Percentiles rank a stretch among this genome's conserved stretches.
Conservation (phyloP, 2,329 filamentous ascomycete genomes). For the Colletotrichum cereale region DNA sequence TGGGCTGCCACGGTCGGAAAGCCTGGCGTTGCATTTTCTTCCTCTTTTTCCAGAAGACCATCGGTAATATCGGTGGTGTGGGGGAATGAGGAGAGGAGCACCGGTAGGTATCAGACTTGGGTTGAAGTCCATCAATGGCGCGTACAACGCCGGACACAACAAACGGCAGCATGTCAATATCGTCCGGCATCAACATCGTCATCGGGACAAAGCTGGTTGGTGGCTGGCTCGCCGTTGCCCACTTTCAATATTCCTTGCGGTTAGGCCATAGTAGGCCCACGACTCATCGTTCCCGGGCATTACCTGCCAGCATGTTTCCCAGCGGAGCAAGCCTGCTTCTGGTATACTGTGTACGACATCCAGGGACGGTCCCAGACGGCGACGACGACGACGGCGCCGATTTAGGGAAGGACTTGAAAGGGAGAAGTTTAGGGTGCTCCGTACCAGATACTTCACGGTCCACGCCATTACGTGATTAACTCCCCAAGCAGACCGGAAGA, state of each 20-base stretch:
- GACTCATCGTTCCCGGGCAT: slow-evolving; percentile 5
- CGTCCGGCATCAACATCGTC: background rate
- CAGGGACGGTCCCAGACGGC: slow-evolving; percentile 19
- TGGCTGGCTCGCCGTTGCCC: slow-evolving; percentile 12
- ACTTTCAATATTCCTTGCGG: slow-evolving; percentile 3
- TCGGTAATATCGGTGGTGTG: slow-evolving; percentile 9
- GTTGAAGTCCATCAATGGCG: background rate
- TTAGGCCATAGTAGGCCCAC: background rate
- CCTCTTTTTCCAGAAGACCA: slow-evolving; percentile 18
- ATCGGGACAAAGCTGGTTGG: slow-evolving; percentile 7
- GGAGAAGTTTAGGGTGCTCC: background rate
- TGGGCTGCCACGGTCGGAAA: background rate
- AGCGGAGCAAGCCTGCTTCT: slow-evolving; percentile 13
- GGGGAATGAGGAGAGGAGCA: no score
- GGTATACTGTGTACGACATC: background rate
- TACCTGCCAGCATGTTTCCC: slow-evolving; percentile 20
- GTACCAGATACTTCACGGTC: slow-evolving; percentile 1
- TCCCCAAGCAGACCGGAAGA: background rate
- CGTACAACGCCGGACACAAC: background rate
- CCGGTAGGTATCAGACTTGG: background rate
- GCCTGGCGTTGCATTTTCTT: slow-evolving; percentile 8
- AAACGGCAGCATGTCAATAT: background rate
- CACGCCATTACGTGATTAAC: background rate
- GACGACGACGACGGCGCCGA: background rate
- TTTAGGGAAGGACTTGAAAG: background rate